phyloP scores from a whole-genome alignment of 2,329 filamentous ascomycete species.

The Sclerotinia minor region DNA sequence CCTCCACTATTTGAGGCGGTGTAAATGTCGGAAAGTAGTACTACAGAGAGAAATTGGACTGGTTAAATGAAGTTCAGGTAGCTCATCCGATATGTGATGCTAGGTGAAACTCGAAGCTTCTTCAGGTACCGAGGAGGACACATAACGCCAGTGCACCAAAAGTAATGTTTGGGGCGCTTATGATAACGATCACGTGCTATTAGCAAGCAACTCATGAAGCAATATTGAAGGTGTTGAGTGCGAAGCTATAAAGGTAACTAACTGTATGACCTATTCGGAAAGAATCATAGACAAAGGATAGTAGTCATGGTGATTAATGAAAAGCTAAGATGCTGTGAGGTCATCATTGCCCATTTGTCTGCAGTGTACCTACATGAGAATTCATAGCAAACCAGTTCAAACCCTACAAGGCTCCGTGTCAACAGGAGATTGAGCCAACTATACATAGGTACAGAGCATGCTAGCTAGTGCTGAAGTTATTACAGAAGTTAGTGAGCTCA shows the following conservation, averaged over 20 bases:
- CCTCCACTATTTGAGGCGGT: not conserved
- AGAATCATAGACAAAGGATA: not conserved
- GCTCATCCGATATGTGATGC: conserved; percentile 16
- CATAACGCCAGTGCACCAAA: conserved; percentile 23
- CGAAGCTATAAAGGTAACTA: not conserved
- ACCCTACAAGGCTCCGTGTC: not conserved
- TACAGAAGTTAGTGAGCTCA: not conserved
- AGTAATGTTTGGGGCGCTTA: conserved; percentile 9
- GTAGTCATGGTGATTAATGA: not conserved
- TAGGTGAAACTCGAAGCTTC: conserved; percentile 20
- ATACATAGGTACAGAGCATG: not conserved
- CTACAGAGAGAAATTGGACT: conserved; percentile 7
- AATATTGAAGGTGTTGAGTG: conserved; percentile 14
- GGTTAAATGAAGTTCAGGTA: conserved; percentile 11
- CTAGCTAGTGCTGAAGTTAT: not conserved
- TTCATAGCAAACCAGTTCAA: conserved; percentile 1
- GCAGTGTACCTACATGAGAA: conserved; percentile 8
- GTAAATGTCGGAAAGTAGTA: not conserved
- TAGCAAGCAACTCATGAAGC: not conserved
- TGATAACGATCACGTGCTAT: conserved; percentile 22
- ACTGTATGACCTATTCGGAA: not conserved
- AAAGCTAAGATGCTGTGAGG: not conserved
- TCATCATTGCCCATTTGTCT: conserved; percentile 14
- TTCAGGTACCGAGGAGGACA: conserved; percentile 23
- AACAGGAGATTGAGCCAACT: not conserved